These are phyloP conservation scores for Kuraishia borneana DNA, from an alignment of 805 yeast species.

Conservation along the genomic window DNA sequence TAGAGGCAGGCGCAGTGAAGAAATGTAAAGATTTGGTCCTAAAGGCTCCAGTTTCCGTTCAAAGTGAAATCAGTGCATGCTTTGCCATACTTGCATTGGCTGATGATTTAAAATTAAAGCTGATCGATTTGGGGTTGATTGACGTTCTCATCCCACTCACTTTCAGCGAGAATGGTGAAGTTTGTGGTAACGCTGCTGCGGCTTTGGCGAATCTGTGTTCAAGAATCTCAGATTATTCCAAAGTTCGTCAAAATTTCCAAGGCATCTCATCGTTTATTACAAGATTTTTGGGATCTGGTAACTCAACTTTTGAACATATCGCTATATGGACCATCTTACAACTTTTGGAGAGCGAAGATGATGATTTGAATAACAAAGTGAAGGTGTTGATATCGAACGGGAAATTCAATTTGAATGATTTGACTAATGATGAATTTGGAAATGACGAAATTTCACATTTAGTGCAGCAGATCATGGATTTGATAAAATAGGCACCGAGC, in stretches of 20 bases:
- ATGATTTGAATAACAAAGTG: slow-evolving; percentile 33
- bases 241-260: slow-evolving; percentile 76
- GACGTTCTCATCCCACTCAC: slow-evolving; percentile 90
- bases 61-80: slow-evolving; percentile 93
- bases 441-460: slow-evolving; percentile 24
- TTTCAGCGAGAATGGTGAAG: slow-evolving; percentile 79
- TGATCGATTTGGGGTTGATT: slow-evolving; percentile 74
- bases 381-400: slow-evolving; percentile 20
- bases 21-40: slow-evolving; percentile 84
- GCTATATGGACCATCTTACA: slow-evolving; percentile 96
- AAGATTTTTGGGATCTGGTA: slow-evolving; percentile 70
- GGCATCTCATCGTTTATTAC: slow-evolving; percentile 80
- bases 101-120: slow-evolving; percentile 80
- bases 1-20: slow-evolving; percentile 92
- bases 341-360: slow-evolving; percentile 76
- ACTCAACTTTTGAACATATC: slow-evolving; percentile 94
- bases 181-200: slow-evolving; percentile 97
- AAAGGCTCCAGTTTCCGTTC: slow-evolving; percentile 82
- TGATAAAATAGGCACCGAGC: no score
- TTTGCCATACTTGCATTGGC: slow-evolving; percentile 94
- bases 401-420: slow-evolving; percentile 18
- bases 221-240: slow-evolving; percentile 72
- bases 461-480: slow-evolving; percentile 23
- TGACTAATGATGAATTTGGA: slow-evolving; percentile 20
- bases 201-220: slow-evolving; percentile 94